Conservation (phyloP, 1,139 yeast species). For the Fermentozyma sake region DNA sequence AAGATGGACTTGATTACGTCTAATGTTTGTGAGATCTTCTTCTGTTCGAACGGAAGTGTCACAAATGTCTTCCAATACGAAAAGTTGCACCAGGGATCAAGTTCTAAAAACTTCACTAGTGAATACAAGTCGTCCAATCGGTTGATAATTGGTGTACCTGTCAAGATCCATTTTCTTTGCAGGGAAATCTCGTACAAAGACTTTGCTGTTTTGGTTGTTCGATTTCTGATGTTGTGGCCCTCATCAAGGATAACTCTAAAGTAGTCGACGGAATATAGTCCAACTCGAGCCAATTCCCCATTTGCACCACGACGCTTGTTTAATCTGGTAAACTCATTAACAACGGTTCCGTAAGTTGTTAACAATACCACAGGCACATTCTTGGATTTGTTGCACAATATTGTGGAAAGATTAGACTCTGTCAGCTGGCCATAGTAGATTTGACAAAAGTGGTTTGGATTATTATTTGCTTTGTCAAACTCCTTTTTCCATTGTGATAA, state of each 20-base stretch:
- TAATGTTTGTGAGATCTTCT: conserved; percentile 66
- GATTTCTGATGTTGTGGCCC: conserved; percentile 85
- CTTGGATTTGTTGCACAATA: conserved; percentile 33
- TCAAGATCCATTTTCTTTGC: conserved; percentile 75
- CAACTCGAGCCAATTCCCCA: conserved; percentile 37
- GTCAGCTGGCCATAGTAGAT: conserved; percentile 74
- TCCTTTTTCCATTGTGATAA: conserved; percentile 90
- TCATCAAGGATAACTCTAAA: conserved; percentile 84
- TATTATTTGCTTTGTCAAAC: conserved; percentile 54
- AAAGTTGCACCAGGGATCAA: conserved; percentile 89
- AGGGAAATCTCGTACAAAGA: conserved; percentile 67
- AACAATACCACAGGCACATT: conserved; percentile 68
- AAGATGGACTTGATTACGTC: conserved; percentile 80
- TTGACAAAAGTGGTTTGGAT: conserved; percentile 39
- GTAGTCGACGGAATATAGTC: conserved; percentile 70
- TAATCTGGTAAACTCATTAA: conserved; percentile 58
- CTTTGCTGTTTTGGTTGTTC: conserved; percentile 75
- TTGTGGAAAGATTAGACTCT: conserved; percentile 40
- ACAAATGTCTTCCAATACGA: conserved; percentile 88
- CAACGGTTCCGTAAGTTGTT: conserved; percentile 87
- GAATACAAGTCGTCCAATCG: conserved; percentile 83
- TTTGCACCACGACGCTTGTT: conserved; percentile 25
- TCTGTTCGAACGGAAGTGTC: conserved; percentile 75
- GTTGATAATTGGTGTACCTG: conserved; percentile 94
- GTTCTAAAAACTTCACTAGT: conserved; percentile 63